Base-by-base conservation (phyloP, 2,329 filamentous ascomycete genomes). In the Xylariaceae sp. region DNA sequence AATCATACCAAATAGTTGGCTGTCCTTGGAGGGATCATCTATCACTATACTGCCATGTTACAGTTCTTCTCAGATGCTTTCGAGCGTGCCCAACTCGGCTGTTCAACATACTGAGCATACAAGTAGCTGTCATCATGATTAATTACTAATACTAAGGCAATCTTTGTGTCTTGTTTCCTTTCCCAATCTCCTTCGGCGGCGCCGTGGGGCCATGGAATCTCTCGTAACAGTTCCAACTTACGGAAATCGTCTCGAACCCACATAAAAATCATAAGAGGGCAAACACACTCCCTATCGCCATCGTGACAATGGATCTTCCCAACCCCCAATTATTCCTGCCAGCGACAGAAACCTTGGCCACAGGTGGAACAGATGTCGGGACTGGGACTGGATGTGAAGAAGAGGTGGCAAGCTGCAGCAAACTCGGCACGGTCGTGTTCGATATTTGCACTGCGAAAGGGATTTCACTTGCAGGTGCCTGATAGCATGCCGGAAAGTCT, bases 11-110 rank as follows among this genome's bases (percentile, higher is more conserved):
- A n/a, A 90, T 90, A 99, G 71, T 73, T 95, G 32, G 94, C 94
- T 7, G 94, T 99, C 10, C 76, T 99, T 26, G 90, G 92, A 15
- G 94, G 94, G 10, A 99, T 99, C 54, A 72, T 97, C n/a, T 97
- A 96, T 70, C 94, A 99, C 71, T 99, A 97, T 73, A 80, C 81
- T 19, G 94, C 94, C 16, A 96, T 99, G 92, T 89, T 96, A 71
- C 83, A 91, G 52, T 94, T 99, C 71, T 99, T 99, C 67, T 80
- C 87, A 4, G 80, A 80, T 39, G 89, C 89, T 10, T 92, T 92
- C 71, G 72, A 77, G 61, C 80, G 87, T 55, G 87, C 87, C 2
- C 69, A 84, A 67, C 77, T 72, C 44, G 80, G 79, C n/a, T 84
- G 81, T 65, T 76, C 80, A 18, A 68, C 74, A 1, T 81, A 80